Conservation (phyloP, 768 basidiomycete genomes). For the Tulasnella sp. region DNA sequence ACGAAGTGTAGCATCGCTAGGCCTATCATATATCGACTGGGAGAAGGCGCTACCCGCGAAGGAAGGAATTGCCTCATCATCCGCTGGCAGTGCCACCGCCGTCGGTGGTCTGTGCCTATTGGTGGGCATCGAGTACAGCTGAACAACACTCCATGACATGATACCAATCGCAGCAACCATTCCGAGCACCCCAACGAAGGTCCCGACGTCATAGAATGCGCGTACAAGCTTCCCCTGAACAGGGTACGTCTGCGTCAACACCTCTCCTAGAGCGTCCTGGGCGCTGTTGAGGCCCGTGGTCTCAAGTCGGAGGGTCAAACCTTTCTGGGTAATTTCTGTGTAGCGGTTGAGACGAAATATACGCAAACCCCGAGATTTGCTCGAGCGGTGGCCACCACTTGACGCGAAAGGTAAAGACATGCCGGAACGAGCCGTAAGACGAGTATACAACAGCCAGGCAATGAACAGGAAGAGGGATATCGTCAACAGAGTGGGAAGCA, state of each 20-base stretch:
- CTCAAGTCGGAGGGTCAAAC: not conserved
- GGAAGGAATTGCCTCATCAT: not conserved
- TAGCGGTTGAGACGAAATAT: not conserved
- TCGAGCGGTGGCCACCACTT: not conserved
- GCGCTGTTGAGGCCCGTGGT: conserved; percentile 4
- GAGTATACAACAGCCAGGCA: not conserved
- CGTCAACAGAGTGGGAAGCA: no score
- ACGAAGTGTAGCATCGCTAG: not conserved
- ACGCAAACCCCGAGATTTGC: not conserved
- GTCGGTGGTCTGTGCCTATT: no score
- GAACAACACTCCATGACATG: conserved; percentile 8
- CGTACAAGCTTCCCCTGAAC: conserved; percentile 21
- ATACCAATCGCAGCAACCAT: conserved; percentile 27
- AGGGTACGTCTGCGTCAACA: not conserved
- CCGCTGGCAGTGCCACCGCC: not conserved
- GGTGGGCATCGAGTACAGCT: no score
- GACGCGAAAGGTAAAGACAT: conserved; percentile 1
- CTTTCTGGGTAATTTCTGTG: not conserved
- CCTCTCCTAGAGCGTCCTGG: not conserved
- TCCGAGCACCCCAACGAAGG: conserved; percentile 25
- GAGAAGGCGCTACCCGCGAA: not conserved
- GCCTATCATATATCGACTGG: not conserved
- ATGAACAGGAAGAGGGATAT: no score
- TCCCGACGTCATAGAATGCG: conserved; percentile 40
- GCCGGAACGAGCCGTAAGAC: not conserved